Evolutionary conservation across 2,329 filamentous ascomycete species (phyloP).

Genomic region (Xylariaceae sp.): DNA sequence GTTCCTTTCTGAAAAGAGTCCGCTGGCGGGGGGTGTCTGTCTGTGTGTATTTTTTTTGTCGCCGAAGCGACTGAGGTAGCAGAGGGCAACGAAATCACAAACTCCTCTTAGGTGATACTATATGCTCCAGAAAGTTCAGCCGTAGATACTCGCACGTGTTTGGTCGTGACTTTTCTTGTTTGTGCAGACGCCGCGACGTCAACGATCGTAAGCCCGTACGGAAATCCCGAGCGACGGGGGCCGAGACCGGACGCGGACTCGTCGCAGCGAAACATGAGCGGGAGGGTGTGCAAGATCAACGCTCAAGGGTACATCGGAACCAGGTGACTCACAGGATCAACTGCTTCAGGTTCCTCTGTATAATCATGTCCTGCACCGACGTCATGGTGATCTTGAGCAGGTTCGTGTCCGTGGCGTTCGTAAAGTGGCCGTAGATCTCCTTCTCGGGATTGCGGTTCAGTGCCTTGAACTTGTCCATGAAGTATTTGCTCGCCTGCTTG

Average conservation of each 20-base stretch:
- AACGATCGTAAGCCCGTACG: conserved; percentile 15
- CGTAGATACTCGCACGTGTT: conserved; percentile 20
- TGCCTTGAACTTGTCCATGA: conserved; percentile 73
- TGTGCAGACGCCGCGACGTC: conserved; percentile 9
- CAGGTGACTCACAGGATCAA: conserved; percentile 58
- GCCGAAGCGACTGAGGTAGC: conserved; percentile 3
- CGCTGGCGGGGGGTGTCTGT: conserved; percentile 1
- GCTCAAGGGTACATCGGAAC: conserved; percentile 20
- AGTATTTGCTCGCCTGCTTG: conserved; percentile 73
- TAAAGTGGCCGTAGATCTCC: conserved; percentile 59
- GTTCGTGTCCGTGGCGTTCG: conserved; percentile 62
- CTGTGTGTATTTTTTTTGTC: no score
- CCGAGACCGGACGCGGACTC: conserved; percentile 12
- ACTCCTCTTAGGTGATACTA: conserved; percentile 24
- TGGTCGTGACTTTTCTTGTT: conserved; percentile 12
- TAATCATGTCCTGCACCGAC: conserved; percentile 82
- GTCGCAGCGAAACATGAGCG: conserved; percentile 8
- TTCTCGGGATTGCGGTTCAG: conserved; percentile 65
- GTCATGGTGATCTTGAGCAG: conserved; percentile 81
- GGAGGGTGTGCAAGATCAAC: conserved; percentile 10
- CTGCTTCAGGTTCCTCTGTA: conserved; percentile 76
- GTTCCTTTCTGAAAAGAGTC: conserved; percentile 14
- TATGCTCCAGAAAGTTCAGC: conserved; percentile 31
- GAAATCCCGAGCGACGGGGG: conserved; percentile 15
- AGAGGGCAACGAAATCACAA: conserved; percentile 11